A percentile compares a stretch with the other conserved stretches of the same genome.
These are phyloP conservation scores for Colletotrichum sp. DNA, from an alignment of 2,329 filamentous ascomycete genomes.

Conservation along the genomic window DNA sequence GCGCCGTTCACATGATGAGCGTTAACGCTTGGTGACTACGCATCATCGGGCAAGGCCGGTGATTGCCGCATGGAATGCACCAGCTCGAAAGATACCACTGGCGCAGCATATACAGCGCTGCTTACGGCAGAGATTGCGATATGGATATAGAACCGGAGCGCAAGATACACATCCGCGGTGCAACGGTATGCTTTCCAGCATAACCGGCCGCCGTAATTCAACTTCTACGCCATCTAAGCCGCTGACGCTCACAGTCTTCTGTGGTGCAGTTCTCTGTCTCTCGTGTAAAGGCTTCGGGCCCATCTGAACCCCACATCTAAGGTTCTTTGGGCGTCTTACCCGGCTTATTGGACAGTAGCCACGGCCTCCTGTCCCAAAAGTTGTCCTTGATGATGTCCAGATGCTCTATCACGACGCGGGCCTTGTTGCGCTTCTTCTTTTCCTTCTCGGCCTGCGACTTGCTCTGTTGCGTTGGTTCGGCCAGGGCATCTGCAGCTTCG, in stretches of 20 bases:
- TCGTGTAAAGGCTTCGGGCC: neutral
- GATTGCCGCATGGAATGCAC: neutral
- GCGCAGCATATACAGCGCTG: neutral
- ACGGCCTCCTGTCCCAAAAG: constrained; percentile 89
- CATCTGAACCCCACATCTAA: constrained; percentile 24
- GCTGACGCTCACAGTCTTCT: neutral
- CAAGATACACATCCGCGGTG: neutral
- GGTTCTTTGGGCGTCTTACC: constrained; percentile 71
- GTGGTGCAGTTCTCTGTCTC: neutral
- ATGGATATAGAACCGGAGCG: neutral
- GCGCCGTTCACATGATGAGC: neutral
- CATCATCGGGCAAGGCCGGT: neutral
- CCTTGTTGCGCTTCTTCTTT: constrained; percentile 80
- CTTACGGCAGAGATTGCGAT: neutral
- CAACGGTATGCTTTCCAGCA: neutral
- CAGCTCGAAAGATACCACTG: neutral
- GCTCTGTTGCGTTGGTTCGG: constrained; percentile 65
- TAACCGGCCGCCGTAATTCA: neutral
- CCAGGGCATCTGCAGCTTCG: constrained; percentile 51
- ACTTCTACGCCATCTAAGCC: neutral
- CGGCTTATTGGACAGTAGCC: constrained; percentile 78
- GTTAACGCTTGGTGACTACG: neutral
- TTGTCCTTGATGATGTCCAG: constrained; percentile 94
- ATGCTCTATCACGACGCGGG: constrained; percentile 81
- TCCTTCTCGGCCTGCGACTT: constrained; percentile 86